Conservation (phyloP, 345 rosid genomes). For the Linum usitatissimum region DNA sequence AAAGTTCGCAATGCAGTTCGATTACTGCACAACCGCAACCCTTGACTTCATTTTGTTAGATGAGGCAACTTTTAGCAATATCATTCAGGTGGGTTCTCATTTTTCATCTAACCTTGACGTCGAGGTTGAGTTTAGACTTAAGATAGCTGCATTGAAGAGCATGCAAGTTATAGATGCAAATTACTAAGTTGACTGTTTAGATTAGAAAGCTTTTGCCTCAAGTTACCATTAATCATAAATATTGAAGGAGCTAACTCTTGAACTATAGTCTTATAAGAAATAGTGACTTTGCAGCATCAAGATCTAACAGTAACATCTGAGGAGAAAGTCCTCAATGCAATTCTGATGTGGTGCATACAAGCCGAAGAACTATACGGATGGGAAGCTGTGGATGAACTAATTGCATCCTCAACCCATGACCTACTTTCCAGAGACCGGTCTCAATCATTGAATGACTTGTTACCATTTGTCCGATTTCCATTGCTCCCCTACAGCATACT, state of each 20-base stretch:
- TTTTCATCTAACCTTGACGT: slow-evolving; percentile 3
- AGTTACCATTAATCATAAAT: not conserved
- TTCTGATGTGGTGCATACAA: slow-evolving; percentile 81
- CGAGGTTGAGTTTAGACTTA: not conserved
- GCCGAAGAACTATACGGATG: slow-evolving; percentile 53
- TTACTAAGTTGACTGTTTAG: not conserved
- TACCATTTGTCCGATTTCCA: slow-evolving; percentile 72
- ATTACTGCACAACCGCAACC: slow-evolving; percentile 82
- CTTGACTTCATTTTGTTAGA: slow-evolving; percentile 71
- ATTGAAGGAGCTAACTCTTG: not conserved
- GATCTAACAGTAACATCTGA: slow-evolving; percentile 90
- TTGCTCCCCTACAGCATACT: slow-evolving; percentile 55
- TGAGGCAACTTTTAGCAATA: slow-evolving; percentile 50
- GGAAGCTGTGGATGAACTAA: slow-evolving; percentile 55
- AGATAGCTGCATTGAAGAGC: slow-evolving; percentile 3
- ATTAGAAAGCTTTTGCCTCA: not conserved
- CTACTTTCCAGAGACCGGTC: slow-evolving; percentile 54
- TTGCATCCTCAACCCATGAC: slow-evolving; percentile 30
- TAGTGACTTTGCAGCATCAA: slow-evolving; percentile 58
- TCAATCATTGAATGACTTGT: slow-evolving; percentile 38
- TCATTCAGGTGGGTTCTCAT: slow-evolving; percentile 59
- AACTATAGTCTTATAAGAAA: slow-evolving; percentile 15
- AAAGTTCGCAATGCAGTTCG: slow-evolving; percentile 79
- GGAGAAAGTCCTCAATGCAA: slow-evolving; percentile 80
- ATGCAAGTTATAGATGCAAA: too few species aligned